phyloP scores from a whole-genome alignment of 2,329 filamentous ascomycete species.

The Passalora sequoiae region DNA sequence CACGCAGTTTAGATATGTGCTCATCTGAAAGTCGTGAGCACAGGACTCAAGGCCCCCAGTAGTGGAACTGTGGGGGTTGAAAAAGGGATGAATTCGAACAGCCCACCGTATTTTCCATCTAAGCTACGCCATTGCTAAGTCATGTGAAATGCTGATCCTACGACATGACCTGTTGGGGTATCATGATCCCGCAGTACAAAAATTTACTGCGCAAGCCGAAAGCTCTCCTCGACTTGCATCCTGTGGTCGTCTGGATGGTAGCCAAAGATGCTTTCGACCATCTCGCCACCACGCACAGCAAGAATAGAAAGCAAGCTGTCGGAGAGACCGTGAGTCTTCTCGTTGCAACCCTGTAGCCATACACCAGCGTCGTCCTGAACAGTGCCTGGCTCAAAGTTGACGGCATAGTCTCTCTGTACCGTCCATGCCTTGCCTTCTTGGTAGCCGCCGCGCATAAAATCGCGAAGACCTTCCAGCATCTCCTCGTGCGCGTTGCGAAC shows the following conservation, averaged over 20 bases:
- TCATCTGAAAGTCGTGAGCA: no score
- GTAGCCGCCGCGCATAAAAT: conserved; percentile 57
- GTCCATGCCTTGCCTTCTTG: conserved; percentile 51
- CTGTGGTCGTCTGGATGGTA: conserved; percentile 11
- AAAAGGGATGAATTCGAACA: neutral
- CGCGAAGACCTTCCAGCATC: conserved; percentile 63
- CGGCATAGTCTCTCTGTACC: conserved; percentile 72
- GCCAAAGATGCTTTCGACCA: conserved; percentile 37
- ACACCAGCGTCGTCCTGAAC: conserved; percentile 72
- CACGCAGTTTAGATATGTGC: no score
- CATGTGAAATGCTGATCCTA: no score
- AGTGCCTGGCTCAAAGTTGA: conserved; percentile 63
- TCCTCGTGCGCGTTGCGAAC: conserved; percentile 69
- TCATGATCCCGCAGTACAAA: neutral
- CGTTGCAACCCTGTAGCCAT: conserved; percentile 92
- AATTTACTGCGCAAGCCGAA: conserved; percentile 9
- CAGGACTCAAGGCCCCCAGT: no score
- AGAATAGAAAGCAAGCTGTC: conserved; percentile 36
- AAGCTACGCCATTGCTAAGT: neutral
- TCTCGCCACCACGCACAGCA: conserved; percentile 34
- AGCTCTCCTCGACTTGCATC: conserved; percentile 14
- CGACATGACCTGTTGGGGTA: neutral
- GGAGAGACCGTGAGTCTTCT: conserved; percentile 79
- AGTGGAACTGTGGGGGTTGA: no score
- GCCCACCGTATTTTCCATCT: neutral